These are phyloP conservation scores for Astraeus odoratus DNA, from an alignment of 768 basidiomycete genomes.

Conservation along the genomic window DNA sequence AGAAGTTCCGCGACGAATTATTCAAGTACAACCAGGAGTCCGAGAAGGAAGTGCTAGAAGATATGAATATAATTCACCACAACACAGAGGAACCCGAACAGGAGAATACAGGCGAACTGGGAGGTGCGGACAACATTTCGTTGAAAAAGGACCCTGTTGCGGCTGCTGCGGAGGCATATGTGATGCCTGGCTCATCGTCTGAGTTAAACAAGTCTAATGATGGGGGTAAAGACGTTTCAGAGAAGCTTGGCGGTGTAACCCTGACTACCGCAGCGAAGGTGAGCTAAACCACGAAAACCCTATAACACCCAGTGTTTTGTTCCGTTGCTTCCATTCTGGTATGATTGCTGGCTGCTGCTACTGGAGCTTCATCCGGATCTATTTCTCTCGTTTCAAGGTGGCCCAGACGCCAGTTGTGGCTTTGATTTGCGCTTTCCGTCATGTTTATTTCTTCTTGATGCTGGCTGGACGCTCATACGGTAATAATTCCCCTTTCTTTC, in stretches of 20 bases:
- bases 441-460: not conserved
- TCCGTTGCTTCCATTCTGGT: not conserved
- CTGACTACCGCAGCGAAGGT: too few species aligned
- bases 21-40: slow-evolving; percentile 76
- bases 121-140: slow-evolving; percentile 1
- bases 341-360: not conserved
- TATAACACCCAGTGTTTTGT: slow-evolving; percentile 9
- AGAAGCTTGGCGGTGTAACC: too few species aligned
- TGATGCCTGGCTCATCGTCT: too few species aligned
- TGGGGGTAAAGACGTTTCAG: too few species aligned
- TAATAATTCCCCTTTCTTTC: slow-evolving; percentile 11
- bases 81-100: slow-evolving; percentile 16
- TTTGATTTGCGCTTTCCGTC: not conserved
- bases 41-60: slow-evolving; percentile 41
- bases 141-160: slow-evolving; percentile 3
- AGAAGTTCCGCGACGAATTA: slow-evolving; percentile 51
- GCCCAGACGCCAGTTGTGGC: not conserved
- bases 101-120: slow-evolving; percentile 1
- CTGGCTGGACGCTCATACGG: slow-evolving; percentile 13
- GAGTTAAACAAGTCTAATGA: too few species aligned
- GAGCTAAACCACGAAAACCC: too few species aligned
- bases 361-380: not conserved
- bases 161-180: not conserved
- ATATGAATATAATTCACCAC: slow-evolving; percentile 43
- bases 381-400: not conserved